Conservation (phyloP, 345 rosid species). For the Rhodamnia rubescens region DNA sequence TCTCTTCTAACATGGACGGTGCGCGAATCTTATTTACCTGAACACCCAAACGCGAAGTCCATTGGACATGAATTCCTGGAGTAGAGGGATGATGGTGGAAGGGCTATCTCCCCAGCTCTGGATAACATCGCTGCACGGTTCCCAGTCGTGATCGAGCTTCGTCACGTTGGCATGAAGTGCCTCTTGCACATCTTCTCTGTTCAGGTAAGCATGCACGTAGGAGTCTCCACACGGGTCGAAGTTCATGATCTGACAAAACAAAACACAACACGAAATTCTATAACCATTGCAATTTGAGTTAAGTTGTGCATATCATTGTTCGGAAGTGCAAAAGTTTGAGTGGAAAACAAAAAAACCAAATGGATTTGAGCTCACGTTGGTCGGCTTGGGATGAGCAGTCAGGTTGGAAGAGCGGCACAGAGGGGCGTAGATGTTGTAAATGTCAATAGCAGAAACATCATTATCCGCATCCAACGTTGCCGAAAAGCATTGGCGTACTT, state of each 20-base stretch:
- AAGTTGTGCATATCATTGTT: too few relatives aligned
- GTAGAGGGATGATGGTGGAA: constrained; percentile 45
- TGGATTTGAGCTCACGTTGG: constrained; percentile 4
- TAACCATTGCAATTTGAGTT: not conserved
- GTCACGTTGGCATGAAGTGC: constrained; percentile 81
- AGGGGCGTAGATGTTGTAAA: constrained; percentile 78
- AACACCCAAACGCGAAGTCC: constrained; percentile 72
- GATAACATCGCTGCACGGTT: constrained; percentile 47
- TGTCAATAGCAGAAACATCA: constrained; percentile 16
- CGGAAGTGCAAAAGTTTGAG: not conserved
- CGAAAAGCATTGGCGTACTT: constrained; percentile 22
- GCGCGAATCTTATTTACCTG: constrained; percentile 26
- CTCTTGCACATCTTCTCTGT: constrained; percentile 53
- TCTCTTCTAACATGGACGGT: not conserved
- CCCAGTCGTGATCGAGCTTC: constrained; percentile 50
- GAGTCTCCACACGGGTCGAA: constrained; percentile 59
- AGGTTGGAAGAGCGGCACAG: constrained; percentile 30
- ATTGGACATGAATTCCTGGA: constrained; percentile 35
- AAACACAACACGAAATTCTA: not conserved
- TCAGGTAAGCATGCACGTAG: constrained; percentile 54
- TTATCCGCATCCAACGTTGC: constrained; percentile 7
- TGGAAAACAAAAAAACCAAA: too few relatives aligned
- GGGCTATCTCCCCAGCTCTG: constrained; percentile 42
- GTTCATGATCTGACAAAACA: constrained; percentile 16
- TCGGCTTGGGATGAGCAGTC: constrained; percentile 38